These are phyloP conservation scores for Tripidium arundinaceum DNA, from an alignment of 202 grass and related monocot genomes.

Conservation along the genomic window DNA sequence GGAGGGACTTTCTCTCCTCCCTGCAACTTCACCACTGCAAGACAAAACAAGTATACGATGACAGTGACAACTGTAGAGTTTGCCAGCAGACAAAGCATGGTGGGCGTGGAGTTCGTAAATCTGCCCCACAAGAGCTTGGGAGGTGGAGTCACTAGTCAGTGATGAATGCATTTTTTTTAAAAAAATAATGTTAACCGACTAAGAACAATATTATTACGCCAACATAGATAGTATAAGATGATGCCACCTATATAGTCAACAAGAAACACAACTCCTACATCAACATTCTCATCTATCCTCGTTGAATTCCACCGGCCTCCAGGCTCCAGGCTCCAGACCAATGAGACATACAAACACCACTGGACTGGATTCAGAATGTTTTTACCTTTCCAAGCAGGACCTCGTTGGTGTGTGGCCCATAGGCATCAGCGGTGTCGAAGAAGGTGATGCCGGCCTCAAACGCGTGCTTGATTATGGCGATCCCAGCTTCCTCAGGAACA, in stretches of 20 bases:
- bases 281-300: not conserved
- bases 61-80: not conserved
- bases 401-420: conserved; percentile 63
- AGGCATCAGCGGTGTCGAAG: conserved; percentile 76
- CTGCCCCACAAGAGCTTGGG: too few relatives aligned
- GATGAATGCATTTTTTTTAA: too few relatives aligned
- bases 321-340: not conserved
- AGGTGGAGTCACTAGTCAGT: too few relatives aligned
- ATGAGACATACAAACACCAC: not conserved
- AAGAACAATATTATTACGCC: not conserved
- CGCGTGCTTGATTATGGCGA: conserved; percentile 45
- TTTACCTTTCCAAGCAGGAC: conserved; percentile 67
- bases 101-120: not conserved
- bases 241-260: not conserved
- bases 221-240: not conserved
- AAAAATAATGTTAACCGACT: not conserved
- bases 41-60: not conserved
- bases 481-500: conserved; percentile 43
- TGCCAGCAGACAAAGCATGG: not conserved
- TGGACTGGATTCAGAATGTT: not conserved
- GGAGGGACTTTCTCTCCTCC: not conserved
- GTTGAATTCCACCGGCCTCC: not conserved
- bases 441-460: conserved; percentile 67
- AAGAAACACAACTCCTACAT: not conserved
- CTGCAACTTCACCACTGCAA: not conserved